A percentile compares a stretch with the other conserved stretches of the same genome.
These are phyloP conservation scores for Beauveria sp. DNA, from an alignment of 2,329 filamentous ascomycete genomes.

Conservation along the genomic window DNA sequence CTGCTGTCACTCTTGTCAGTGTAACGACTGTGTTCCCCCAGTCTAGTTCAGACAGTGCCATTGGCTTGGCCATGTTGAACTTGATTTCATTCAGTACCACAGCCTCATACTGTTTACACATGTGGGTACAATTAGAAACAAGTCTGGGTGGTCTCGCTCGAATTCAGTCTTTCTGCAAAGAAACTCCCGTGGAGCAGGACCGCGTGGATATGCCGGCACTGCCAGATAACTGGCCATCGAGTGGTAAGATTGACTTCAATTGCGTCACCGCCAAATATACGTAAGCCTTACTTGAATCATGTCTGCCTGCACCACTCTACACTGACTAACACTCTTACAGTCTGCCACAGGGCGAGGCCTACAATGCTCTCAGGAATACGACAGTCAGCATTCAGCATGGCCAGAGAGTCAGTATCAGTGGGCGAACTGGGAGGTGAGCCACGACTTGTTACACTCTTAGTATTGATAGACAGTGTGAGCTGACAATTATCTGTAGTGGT, in stretches of 20 bases:
- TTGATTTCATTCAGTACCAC: conserved; percentile 20
- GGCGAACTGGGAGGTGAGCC: conserved; percentile 16
- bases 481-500: not conserved
- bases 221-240: not conserved
- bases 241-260: conserved; percentile 8
- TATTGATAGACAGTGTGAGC: too few relatives aligned
- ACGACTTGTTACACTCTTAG: too few relatives aligned
- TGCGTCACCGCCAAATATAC: conserved; percentile 7
- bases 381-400: conserved; percentile 14
- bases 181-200: not conserved
- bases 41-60: not conserved
- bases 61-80: conserved; percentile 14
- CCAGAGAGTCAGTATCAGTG: conserved; percentile 17
- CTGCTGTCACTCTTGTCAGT: conserved; percentile 37
- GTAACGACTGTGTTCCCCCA: conserved; percentile 26
- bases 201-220: not conserved
- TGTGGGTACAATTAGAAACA: not conserved
- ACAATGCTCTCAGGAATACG: conserved; percentile 9
- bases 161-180: not conserved
- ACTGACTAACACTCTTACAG: not conserved
- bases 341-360: not conserved
- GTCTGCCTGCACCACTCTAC: too few relatives aligned
- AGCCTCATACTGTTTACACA: not conserved
- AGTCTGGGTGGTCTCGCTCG: not conserved
- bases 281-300: too few relatives aligned